Percentiles rank a stretch among this genome's conserved stretches.
Evolutionary conservation across 208 protist species (phyloP).

Genomic region (Leishmania tarentolae): DNA sequence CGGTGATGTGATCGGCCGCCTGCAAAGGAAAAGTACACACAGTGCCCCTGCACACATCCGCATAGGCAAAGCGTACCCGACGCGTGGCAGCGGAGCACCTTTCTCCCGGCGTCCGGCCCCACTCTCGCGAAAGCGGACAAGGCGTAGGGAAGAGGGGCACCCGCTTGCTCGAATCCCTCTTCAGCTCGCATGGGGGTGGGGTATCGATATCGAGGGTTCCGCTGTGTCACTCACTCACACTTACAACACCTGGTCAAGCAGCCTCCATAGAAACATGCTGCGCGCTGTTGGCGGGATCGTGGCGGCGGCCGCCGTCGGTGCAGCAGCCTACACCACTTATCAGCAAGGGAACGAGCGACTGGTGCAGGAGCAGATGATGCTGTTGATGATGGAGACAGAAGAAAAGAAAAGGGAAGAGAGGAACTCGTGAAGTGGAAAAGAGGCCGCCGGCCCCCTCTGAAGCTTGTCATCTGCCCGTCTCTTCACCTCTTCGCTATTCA

Average conservation of each 20-base stretch:
- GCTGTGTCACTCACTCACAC: not conserved
- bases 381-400: conserved; percentile 18
- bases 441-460: not conserved
- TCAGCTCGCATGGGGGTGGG: not conserved
- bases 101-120: not conserved
- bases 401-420: not conserved
- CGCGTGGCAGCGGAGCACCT: not conserved
- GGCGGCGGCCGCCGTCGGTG: conserved; percentile 25
- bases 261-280: conserved; percentile 1
- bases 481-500: not conserved
- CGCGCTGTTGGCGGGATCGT: conserved; percentile 25
- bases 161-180: not conserved
- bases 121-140: not conserved
- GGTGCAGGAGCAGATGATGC: conserved; percentile 34
- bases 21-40: not conserved
- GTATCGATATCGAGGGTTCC: not conserved
- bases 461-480: not conserved
- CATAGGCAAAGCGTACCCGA: not conserved
- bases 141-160: not conserved
- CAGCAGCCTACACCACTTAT: conserved; percentile 33
- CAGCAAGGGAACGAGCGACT: conserved; percentile 38
- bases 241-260: not conserved
- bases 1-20: not conserved
- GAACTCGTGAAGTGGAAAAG: not conserved
- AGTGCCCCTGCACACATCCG: not conserved